phyloP scores from a whole-genome alignment of 352 stramenopile species.

The Pythium periplocum region DNA sequence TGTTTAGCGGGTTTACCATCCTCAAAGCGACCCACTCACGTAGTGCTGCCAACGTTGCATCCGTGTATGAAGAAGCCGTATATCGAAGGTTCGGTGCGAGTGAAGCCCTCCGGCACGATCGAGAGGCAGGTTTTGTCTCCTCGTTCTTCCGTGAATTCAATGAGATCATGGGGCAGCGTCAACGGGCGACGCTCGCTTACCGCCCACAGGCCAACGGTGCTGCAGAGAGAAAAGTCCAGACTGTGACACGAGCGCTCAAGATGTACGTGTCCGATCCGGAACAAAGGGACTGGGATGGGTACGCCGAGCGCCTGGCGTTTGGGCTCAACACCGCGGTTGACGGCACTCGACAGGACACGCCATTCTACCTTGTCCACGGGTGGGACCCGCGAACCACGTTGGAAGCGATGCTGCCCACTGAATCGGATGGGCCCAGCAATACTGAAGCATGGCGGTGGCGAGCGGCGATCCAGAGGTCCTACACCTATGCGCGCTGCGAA shows the following conservation, averaged over 20 bases:
- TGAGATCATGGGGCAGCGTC: slow-evolving; percentile 8
- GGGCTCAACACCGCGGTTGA: slow-evolving; percentile 1
- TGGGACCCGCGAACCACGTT: slow-evolving; percentile 1
- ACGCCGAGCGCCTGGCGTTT: slow-evolving; percentile 9
- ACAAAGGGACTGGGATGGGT: slow-evolving; percentile 20
- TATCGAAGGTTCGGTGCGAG: slow-evolving; percentile 12
- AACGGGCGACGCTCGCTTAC: slow-evolving; percentile 12
- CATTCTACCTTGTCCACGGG: slow-evolving; percentile 2
- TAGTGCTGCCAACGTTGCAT: slow-evolving; percentile 1
- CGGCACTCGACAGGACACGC: neutral
- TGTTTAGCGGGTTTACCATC: slow-evolving; percentile 1
- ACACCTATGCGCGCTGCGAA: neutral
- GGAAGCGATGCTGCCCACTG: neutral
- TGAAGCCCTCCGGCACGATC: slow-evolving; percentile 16
- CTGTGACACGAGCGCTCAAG: slow-evolving; percentile 11
- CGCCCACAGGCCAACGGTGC: slow-evolving; percentile 15
- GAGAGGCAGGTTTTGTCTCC: slow-evolving; percentile 13
- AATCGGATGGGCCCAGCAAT: neutral
- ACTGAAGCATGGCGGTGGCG: neutral
- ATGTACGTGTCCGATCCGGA: slow-evolving; percentile 12
- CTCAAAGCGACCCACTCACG: neutral
- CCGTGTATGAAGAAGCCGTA: slow-evolving; percentile 1
- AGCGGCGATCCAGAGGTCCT: neutral
- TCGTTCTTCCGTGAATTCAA: slow-evolving; percentile 16
- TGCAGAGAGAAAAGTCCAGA: slow-evolving; percentile 16